Conservation (phyloP, 2,329 filamentous ascomycete species). For the Rhinocladiella similis region DNA sequence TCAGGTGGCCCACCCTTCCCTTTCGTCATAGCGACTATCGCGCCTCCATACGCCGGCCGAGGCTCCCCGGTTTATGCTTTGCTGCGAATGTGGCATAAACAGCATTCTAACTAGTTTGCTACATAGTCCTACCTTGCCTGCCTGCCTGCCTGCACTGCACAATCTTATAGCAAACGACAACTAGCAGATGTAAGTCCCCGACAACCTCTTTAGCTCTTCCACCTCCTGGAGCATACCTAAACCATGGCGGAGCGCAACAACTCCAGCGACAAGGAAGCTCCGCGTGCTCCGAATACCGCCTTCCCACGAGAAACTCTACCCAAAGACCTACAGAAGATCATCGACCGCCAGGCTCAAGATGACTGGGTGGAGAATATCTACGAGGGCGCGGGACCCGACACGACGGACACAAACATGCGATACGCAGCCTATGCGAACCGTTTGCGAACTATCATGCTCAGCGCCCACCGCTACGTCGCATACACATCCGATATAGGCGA, state of each 20-base stretch:
- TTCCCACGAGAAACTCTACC: conserved; percentile 54
- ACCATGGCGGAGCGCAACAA: conserved; percentile 23
- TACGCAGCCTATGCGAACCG: conserved; percentile 92
- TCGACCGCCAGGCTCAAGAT: conserved; percentile 59
- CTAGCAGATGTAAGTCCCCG: background rate
- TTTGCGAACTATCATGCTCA: conserved; percentile 80
- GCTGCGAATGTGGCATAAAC: background rate
- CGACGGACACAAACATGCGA: conserved; percentile 80
- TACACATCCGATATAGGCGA: conserved; percentile 97
- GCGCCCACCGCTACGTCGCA: conserved; percentile 91
- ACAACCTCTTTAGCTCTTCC: no score
- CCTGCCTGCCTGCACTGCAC: background rate
- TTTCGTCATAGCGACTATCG: no score
- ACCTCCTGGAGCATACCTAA: no score
- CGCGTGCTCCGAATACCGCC: background rate
- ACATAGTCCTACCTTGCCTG: no score
- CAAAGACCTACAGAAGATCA: conserved; percentile 55
- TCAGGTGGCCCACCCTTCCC: no score
- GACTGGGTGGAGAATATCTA: conserved; percentile 75
- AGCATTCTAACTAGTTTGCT: no score
- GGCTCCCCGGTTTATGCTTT: background rate
- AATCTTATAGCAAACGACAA: background rate
- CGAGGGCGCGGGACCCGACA: conserved; percentile 69
- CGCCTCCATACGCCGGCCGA: background rate
- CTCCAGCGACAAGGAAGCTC: conserved; percentile 1